Base-by-base conservation (phyloP, 2,329 filamentous ascomycete species). In the Penicillium psychrosexuale region DNA sequence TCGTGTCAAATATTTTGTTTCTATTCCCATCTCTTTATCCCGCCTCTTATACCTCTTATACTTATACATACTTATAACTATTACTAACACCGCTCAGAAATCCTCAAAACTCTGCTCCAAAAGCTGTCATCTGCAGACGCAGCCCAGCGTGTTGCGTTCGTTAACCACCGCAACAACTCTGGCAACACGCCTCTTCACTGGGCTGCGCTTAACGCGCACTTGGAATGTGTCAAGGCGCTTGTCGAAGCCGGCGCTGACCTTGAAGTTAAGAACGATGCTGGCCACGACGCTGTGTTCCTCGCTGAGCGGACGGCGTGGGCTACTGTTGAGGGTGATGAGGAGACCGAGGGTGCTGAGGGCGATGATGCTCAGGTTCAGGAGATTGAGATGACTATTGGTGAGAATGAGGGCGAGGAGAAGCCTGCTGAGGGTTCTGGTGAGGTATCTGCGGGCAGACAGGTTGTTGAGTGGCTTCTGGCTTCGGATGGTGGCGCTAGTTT, bases 161-260 rank as follows among this genome's bases (percentile, higher is more conserved):
- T 79, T 47, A 75, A 79, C 69, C 72, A 77, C 71, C 80, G 83
- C 58, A 99, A 99, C 68, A 79, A 85, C 58, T 87, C 89, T 43
- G 92, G 91, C 42, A 97, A 97, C 77, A 97, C 93, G 0, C 84
- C 91, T 0, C 79, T 99, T 55, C 94, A 99, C 76, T 97, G 92
- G 92, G 93, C 93, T 0, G 89, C 91, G 0, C 78, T 97, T 52
- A 94, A 95, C 51, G 92, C 92, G 1, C 92, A 97, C 67, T 77
- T 97, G 3, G 83, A 87, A 6, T 84, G 86, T 3, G 90, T 96
- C 7, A 89, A 92, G 77, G 75, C 85, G 0, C 81, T 99, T 12
- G 80, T 96, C 2, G 84, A 86, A 42, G 79, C 84, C 3, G 91
- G 91, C 2, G 91, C 91, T 1, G 87, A 91, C 55, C 86, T 91